phyloP scores from a whole-genome alignment of 140 eudicot species.

The Ambrosia hybrid region DNA sequence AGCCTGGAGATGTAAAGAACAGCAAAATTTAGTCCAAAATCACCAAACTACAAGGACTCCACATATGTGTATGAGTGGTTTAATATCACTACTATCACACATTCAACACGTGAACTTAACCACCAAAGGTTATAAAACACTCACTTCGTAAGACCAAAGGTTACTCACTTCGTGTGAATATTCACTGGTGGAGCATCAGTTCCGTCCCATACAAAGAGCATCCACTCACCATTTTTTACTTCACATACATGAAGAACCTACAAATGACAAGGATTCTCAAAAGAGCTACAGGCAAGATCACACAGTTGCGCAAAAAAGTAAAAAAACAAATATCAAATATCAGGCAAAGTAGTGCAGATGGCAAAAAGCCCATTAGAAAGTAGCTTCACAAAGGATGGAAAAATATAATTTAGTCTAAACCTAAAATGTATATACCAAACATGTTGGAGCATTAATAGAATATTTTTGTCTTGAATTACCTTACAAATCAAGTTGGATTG shows the following conservation, averaged over 20 bases:
- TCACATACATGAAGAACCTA: slow-evolving; percentile 73
- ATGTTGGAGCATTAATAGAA: background rate
- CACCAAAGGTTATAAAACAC: slow-evolving; percentile 33
- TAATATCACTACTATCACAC: background rate
- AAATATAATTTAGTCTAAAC: background rate
- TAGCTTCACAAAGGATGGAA: background rate
- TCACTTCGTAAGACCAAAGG: slow-evolving; percentile 30
- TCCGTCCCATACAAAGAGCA: slow-evolving; percentile 94
- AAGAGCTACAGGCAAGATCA: background rate
- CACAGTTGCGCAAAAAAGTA: too few relatives aligned
- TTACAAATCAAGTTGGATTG: slow-evolving; percentile 63
- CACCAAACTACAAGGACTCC: background rate
- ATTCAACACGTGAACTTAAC: slow-evolving; percentile 12
- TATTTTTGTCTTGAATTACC: slow-evolving; percentile 39
- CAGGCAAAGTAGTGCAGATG: background rate
- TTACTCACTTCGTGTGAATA: slow-evolving; percentile 40
- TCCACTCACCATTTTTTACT: slow-evolving; percentile 53
- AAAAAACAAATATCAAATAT: background rate
- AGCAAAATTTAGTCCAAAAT: background rate
- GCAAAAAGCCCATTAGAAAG: background rate
- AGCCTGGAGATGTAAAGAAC: slow-evolving; percentile 42
- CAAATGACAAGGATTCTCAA: slow-evolving; percentile 16
- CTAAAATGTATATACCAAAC: background rate
- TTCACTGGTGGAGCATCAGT: slow-evolving; percentile 65
- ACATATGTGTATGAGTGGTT: background rate